Base-by-base conservation (phyloP, 345 rosid species). In the Eucalyptus curtisii region DNA sequence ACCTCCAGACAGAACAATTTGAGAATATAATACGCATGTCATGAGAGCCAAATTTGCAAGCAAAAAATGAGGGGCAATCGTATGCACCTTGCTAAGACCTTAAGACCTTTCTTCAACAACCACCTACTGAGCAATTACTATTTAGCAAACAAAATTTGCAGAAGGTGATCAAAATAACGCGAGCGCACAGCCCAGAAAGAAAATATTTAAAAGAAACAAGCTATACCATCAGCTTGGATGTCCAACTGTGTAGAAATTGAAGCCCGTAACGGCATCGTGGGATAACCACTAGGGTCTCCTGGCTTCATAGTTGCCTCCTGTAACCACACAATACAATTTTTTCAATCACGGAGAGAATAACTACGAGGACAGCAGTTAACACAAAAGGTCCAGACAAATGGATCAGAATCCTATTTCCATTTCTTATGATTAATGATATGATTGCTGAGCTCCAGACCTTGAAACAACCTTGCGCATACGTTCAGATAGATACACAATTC, bases 241-340 rank as follows among this genome's bases (percentile, higher is more conserved):
- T 90, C 94, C n/a, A 90, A 90, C 66, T 79, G 92, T 59, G 80
- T 16, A 89, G 88, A 66, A 85, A 45, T 86, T 86, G 85, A 89
- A 61, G 91, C 89, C 44, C 57, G 91, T 33, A 86, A 88, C 76
- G 88, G 95, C 90, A 91, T 91, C 76, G 93, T 95, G 24, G 91
- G 89, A 87, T 89, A 87, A 13, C 90, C 86, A 90, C 91, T 87
- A 52, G 91, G 84, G 89, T 91, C 98, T 88, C 93, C 96, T 86
- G 96, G 96, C 94, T 96, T 95, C 61, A 89, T 91, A 87, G 89
- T 88, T 10, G 91, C 86, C 87, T 87, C 93, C 99, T 96, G 86
- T 90, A 90, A 64, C 55, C 19, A 87, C 50, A 80, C 79, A 80
- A 61, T 45, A 64, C 37, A 80, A 57, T 10, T 76, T 33, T 71